These are phyloP conservation scores for Stentor roeselii DNA, from an alignment of 73 alveolate genomes.

Conservation along the genomic window DNA sequence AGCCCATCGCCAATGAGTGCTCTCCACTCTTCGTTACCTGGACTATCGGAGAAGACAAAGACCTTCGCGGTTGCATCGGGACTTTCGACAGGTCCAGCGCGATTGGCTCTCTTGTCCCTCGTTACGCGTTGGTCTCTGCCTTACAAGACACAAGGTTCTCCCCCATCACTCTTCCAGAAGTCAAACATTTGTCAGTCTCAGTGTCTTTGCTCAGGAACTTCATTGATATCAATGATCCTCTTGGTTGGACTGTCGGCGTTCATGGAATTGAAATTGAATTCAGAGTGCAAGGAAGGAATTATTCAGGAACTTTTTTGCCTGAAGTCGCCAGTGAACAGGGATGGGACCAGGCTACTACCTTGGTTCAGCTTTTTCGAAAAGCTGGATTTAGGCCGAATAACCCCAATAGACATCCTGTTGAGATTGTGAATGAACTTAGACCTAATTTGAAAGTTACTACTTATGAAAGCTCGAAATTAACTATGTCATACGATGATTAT, in stretches of 20 bases:
- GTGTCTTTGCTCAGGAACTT: conserved; percentile 58
- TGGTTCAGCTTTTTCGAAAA: conserved; percentile 56
- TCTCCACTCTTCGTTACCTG: conserved; percentile 78
- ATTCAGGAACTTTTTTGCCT: conserved; percentile 82
- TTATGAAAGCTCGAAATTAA: not conserved
- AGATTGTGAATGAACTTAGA: not conserved
- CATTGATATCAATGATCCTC: conserved; percentile 60
- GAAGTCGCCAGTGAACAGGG: conserved; percentile 78
- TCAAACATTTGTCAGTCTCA: conserved; percentile 40
- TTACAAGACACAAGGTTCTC: conserved; percentile 71
- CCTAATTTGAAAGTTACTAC: not conserved
- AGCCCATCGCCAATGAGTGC: not conserved
- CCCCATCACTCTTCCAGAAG: conserved; percentile 56
- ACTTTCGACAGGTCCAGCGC: conserved; percentile 52
- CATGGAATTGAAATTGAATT: conserved; percentile 83
- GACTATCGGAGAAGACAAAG: conserved; percentile 40
- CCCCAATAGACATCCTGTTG: not conserved
- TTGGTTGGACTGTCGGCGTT: conserved; percentile 82
- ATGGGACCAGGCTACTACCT: conserved; percentile 67
- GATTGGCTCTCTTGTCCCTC: conserved; percentile 44
- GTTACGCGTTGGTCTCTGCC: conserved; percentile 66
- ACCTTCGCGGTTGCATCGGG: conserved; percentile 82
- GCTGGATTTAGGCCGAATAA: conserved; percentile 55
- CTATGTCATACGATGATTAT: not conserved
- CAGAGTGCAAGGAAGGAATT: conserved; percentile 36